These are phyloP conservation scores for Diacronema lutheri DNA, from an alignment of 78 protist genomes.

Conservation along the genomic window DNA sequence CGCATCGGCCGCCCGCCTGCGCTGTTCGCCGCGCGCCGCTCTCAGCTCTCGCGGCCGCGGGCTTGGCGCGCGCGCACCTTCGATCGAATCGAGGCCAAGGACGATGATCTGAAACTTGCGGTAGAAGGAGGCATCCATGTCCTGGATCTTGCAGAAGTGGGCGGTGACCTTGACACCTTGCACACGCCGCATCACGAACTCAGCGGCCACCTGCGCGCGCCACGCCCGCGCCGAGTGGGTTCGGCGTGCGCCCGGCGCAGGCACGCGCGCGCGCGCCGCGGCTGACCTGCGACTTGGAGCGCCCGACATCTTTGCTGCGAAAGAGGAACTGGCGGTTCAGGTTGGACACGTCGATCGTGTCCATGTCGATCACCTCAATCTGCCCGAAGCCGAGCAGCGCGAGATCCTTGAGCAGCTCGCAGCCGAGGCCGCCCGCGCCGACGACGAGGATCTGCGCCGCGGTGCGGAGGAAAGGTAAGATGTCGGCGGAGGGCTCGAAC, in stretches of 20 bases:
- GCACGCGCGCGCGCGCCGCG: too few relatives aligned
- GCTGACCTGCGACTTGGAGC: constrained; percentile 79
- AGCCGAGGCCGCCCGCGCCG: constrained; percentile 98
- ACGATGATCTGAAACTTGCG: constrained; percentile 83
- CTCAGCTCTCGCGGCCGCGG: too few relatives aligned
- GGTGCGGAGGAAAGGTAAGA: neutral
- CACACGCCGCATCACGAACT: constrained; percentile 82
- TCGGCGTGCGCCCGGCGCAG: too few relatives aligned
- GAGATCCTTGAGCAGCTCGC: constrained; percentile 92
- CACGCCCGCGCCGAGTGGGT: too few relatives aligned
- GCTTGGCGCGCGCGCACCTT: constrained; percentile 8
- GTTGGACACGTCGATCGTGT: constrained; percentile 89
- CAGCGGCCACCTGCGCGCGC: constrained; percentile 75
- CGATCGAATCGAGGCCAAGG: constrained; percentile 94
- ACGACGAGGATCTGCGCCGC: constrained; percentile 65
- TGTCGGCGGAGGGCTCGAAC: neutral
- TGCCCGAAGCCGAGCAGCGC: constrained; percentile 88
- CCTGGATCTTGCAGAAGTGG: constrained; percentile 83
- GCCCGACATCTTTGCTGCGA: constrained; percentile 80
- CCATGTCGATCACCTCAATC: constrained; percentile 93
- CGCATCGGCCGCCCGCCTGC: too few relatives aligned
- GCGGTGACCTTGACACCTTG: constrained; percentile 80
- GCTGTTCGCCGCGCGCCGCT: too few relatives aligned
- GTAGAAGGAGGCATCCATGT: constrained; percentile 76
- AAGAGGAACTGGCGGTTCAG: constrained; percentile 95